phyloP scores from a whole-genome alignment of 2,329 filamentous ascomycete species.

The Lachnellula cervina region DNA sequence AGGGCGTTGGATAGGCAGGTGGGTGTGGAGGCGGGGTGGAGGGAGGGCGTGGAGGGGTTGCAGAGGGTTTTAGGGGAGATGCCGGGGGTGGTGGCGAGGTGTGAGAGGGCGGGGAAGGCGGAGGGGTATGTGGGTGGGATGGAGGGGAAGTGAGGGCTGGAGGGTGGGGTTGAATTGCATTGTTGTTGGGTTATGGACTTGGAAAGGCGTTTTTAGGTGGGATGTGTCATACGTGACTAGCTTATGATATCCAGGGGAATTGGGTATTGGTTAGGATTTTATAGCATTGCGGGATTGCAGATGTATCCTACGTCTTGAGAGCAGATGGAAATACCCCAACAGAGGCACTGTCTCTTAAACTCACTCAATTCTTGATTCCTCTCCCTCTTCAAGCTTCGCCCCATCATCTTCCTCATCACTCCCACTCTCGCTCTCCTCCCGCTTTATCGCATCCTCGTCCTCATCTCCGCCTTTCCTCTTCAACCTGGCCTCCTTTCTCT shows the following conservation, averaged over 20 bases:
- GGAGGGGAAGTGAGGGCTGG: slow-evolving; percentile 10
- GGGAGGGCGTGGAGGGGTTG: slow-evolving; percentile 45
- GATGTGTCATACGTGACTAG: not conserved
- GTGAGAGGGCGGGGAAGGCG: slow-evolving; percentile 59
- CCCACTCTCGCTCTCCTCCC: slow-evolving; percentile 23
- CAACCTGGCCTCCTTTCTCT: slow-evolving; percentile 76
- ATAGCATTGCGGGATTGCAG: not conserved
- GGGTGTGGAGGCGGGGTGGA: slow-evolving; percentile 44
- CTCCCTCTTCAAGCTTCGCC: slow-evolving; percentile 7
- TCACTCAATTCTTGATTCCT: not conserved
- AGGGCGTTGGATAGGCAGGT: slow-evolving; percentile 41
- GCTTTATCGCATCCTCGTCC: slow-evolving; percentile 12
- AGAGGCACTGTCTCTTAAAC: not conserved
- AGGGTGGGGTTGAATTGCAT: not conserved
- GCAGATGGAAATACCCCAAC: not conserved
- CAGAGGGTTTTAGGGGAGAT: slow-evolving; percentile 53
- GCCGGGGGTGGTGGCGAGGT: slow-evolving; percentile 57
- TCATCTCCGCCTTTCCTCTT: slow-evolving; percentile 35
- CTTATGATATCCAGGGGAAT: slow-evolving; percentile 5
- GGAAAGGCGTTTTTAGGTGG: not conserved
- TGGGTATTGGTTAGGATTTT: not conserved
- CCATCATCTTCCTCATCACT: slow-evolving; percentile 26
- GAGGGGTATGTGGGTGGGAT: slow-evolving; percentile 31
- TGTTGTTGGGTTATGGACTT: not conserved
- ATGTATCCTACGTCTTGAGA: not conserved